Evolutionary conservation across 139 green algal species (phyloP), one percentile per base, ranked within the genome.

Genomic region (Volvox africanus): DNA sequence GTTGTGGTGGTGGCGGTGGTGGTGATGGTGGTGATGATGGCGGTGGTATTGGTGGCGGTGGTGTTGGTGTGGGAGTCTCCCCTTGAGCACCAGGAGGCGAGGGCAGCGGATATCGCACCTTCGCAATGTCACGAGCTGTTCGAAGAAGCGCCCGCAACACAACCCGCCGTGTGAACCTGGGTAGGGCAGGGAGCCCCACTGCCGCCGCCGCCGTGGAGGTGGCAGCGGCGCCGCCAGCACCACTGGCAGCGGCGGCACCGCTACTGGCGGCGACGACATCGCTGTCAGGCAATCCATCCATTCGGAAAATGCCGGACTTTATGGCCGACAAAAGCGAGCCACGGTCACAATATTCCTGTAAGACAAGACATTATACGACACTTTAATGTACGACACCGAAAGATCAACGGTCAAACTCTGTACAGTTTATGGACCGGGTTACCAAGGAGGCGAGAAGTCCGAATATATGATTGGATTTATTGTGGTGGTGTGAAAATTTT

Each of bases 281-380:
- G 6, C 61, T 61, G 1, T 87, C 82, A 2, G 30, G 55, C 30
- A 44, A 1, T 0, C 24, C 24, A 0, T 80, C 65, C 22, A 67
- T 88, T 28, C 33, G 20, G 65, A 88, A 88, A 11, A 88, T 67
- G 65, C 82, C 82, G 2, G 65, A 35, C 22, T 88, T 88, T 62
- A 88, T 88, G 30, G 69, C 28, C 28, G 82, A 68, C 69, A 89
- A 37, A 1, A 61, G n/a, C n/a, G 69, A 82, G 67, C 85, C 69
- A 16, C 85, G 69, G 22, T 89, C 85, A 28, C 85, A 89, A 68
- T 89, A 61, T 37, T 89, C 85, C 83, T 89, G 37, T 30, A 67
- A 14, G 75, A 73, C 65, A 73, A 26, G 65, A 30, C 12, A 12
- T 6, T 73, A n/a, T n/a, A n/a, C n/a, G n/a, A n/a, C n/a, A n/a